Evolutionary conservation across 2,329 filamentous ascomycete genomes (phyloP).

Genomic region (Colletotrichum coccodes): DNA sequence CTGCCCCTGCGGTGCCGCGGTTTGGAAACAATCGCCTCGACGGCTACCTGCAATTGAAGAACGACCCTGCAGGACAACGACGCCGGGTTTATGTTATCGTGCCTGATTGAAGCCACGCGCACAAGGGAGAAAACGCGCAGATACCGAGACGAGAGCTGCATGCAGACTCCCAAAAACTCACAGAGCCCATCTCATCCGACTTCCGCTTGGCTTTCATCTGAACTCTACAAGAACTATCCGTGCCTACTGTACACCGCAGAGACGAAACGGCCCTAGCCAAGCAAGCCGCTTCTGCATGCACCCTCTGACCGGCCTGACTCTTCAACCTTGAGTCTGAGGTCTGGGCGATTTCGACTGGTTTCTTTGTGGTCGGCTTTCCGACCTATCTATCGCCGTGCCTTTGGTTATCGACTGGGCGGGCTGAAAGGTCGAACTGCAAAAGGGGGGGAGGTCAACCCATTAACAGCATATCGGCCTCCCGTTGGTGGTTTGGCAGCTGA

Average conservation of each 20-base stretch:
- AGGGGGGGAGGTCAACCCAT: not conserved
- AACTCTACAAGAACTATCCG: slow-evolving; percentile 8
- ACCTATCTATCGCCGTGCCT: not conserved
- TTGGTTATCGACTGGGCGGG: not conserved
- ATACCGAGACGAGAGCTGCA: not conserved
- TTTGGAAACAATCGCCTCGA: not conserved
- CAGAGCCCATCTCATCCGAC: slow-evolving; percentile 4
- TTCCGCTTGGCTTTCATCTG: slow-evolving; percentile 15
- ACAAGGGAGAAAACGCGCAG: not conserved
- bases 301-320: slow-evolving; percentile 6
- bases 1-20: not conserved
- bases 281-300: slow-evolving; percentile 17
- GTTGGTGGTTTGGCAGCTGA: not conserved
- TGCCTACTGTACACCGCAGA: slow-evolving; percentile 6
- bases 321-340: not conserved
- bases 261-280: slow-evolving; percentile 29
- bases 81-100: not conserved
- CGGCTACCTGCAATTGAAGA: not conserved
- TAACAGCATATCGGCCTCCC: not conserved
- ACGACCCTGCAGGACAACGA: not conserved
- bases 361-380: not conserved
- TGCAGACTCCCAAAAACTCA: not conserved
- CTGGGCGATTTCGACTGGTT: not conserved
- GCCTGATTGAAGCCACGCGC: not conserved
- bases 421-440: not conserved